phyloP scores from a whole-genome alignment of 2,329 filamentous ascomycete species.

The Stachybotrys chlorohalonatus region DNA sequence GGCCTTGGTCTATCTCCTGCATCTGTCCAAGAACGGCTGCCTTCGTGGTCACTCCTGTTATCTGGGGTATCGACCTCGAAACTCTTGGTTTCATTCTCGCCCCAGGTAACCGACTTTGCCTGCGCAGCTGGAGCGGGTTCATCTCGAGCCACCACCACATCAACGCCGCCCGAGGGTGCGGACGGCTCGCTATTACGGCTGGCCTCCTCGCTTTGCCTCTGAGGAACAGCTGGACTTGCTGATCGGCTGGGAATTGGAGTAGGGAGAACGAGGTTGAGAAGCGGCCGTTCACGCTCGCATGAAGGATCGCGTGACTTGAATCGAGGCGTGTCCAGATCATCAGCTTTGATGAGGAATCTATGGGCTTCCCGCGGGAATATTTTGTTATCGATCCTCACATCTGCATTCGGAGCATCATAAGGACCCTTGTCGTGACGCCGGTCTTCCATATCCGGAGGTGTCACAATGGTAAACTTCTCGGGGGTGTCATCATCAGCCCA shows the following conservation, averaged over 20 bases:
- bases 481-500: slow-evolving; percentile 32
- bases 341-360: slow-evolving; percentile 20
- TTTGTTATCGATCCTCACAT: slow-evolving; percentile 52
- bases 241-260: slow-evolving; percentile 38
- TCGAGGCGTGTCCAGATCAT: slow-evolving; percentile 16
- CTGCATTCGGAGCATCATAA: slow-evolving; percentile 53
- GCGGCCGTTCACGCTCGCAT: slow-evolving; percentile 44
- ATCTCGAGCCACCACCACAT: slow-evolving; percentile 28
- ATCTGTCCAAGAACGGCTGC: slow-evolving; percentile 12
- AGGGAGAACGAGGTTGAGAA: slow-evolving; percentile 52
- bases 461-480: slow-evolving; percentile 37
- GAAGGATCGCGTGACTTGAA: slow-evolving; percentile 43
- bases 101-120: slow-evolving; percentile 53
- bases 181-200: slow-evolving; percentile 9
- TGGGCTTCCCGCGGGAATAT: slow-evolving; percentile 43
- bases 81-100: slow-evolving; percentile 54
- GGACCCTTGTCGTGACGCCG: slow-evolving; percentile 33
- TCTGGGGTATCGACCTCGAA: slow-evolving; percentile 54
- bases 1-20: slow-evolving; percentile 20
- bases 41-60: slow-evolving; percentile 21
- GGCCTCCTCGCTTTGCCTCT: slow-evolving; percentile 8
- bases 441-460: slow-evolving; percentile 43
- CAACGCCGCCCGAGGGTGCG: slow-evolving; percentile 16
- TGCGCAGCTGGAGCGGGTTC: slow-evolving; percentile 27
- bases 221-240: slow-evolving; percentile 32